Evolutionary conservation across 2,329 filamentous ascomycete species (phyloP), one percentile per base, ranked within the genome.

Genomic region (Ascocoryne sarcoides): DNA sequence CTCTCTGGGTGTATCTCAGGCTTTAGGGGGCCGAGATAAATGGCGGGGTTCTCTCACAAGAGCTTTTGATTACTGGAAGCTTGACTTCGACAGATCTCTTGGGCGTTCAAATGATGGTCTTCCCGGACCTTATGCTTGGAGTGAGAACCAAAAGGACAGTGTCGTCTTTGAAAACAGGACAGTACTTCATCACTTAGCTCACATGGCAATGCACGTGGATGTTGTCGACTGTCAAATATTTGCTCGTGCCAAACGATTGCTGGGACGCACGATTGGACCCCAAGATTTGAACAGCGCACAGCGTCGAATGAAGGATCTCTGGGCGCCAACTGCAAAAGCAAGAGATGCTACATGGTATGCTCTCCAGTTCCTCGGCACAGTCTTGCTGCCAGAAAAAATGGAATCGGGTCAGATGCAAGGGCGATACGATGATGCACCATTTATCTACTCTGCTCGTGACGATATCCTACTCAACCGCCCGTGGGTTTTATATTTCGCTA

Each of bases 151-250:
- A 46, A 81, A 81, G 52, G 71, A 77, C 44, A 75, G 71, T 41
- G 65, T 75, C 10, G 80, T 93, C 20, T 90, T 92, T 53, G 87
- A 95, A 60, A 88, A 83, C 47, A 78, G 87, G 15, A 93, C 84
- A 2, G 90, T 95, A 19, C 69, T 96, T 32, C 89, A 96, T 58
- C 87, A 94, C 54, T 69, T 98, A 10, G 92, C 92, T 0, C 92
- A 96, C 61, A 95, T 98, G 86, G 87, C 88, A 3, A 95, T 95
- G 75, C 88, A 96, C 57, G 88, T 94, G 17, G 90, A 96, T 57
- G 87, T 96, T 39, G 85, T 94, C n/a, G 90, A 96, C 60, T 90
- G 88, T 55, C 90, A 96, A 63, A 93, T 96, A 50, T 95, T 92
- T 60, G 92, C 90, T 4, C 81, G 89, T 7, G 87, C 90, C 1